These are phyloP conservation scores for Neohortaea acidophila DNA, from an alignment of 495 filamentous ascomycete genomes.

Conservation along the genomic window DNA sequence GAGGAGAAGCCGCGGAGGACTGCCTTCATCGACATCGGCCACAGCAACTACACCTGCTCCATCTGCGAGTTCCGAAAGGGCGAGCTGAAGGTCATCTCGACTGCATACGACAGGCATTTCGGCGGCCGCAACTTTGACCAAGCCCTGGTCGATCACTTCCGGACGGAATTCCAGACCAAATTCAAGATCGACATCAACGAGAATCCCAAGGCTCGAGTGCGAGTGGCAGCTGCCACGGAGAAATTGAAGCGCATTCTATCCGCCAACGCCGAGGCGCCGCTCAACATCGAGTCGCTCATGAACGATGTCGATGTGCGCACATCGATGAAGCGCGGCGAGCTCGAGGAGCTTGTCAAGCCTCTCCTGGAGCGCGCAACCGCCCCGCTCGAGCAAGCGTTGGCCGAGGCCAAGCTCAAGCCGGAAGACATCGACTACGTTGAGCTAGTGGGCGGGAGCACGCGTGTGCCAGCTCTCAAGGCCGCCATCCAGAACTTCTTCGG, in stretches of 20 bases:
- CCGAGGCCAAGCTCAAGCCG: constrained; percentile 71
- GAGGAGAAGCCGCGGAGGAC: constrained; percentile 92
- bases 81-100: constrained; percentile 83
- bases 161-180: constrained; percentile 58
- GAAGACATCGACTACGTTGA: constrained; percentile 93
- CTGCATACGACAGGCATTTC: constrained; percentile 90
- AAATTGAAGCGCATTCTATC: constrained; percentile 99
- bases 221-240: constrained; percentile 76
- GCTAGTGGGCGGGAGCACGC: constrained; percentile 87
- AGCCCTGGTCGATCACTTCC: constrained; percentile 85
- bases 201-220: constrained; percentile 75
- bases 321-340: constrained; percentile 84
- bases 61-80: constrained; percentile 97
- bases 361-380: constrained; percentile 57
- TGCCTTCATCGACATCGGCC: constrained; percentile 87
- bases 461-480: constrained; percentile 86
- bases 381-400: constrained; percentile 77
- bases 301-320: constrained; percentile 84
- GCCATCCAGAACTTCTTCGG: constrained; percentile 75
- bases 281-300: constrained; percentile 98
- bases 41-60: constrained; percentile 87
- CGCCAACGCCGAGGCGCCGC: constrained; percentile 80
- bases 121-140: constrained; percentile 96
- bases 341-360: constrained; percentile 79
- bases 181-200: constrained; percentile 48